Evolutionary conservation across 768 basidiomycete genomes (phyloP).

Genomic region (Sutorius australiensis): DNA sequence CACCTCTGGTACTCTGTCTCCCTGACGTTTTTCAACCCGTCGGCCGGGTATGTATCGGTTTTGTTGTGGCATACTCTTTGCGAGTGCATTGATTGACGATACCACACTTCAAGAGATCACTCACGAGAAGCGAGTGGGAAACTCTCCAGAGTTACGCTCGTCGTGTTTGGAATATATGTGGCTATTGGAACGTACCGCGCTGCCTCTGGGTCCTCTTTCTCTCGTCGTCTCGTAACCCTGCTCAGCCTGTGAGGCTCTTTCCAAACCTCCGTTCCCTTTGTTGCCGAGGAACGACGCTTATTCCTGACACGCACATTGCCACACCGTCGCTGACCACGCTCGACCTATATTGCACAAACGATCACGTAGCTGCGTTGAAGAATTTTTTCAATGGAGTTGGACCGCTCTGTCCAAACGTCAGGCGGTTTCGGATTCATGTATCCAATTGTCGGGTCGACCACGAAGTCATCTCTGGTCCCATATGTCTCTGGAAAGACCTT

Average conservation of each 20-base stretch:
- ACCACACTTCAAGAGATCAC: not conserved
- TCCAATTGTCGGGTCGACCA: not conserved
- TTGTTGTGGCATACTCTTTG: not conserved
- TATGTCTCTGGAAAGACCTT: not conserved
- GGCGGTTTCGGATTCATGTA: not conserved
- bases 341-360: not conserved
- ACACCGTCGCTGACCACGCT: not conserved
- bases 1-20: not conserved
- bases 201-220: constrained; percentile 1
- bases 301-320: not conserved
- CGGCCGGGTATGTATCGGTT: not conserved
- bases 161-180: not conserved
- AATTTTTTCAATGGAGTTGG: not conserved
- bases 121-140: not conserved
- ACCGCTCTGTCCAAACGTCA: not conserved
- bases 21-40: not conserved
- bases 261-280: not conserved
- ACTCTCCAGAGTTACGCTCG: not conserved
- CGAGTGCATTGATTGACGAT: not conserved
- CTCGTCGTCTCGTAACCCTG: not conserved
- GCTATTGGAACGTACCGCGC: not conserved
- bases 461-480: not conserved
- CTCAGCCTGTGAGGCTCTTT: not conserved
- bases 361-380: not conserved
- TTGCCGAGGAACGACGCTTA: not conserved